Evolutionary conservation across 495 filamentous ascomycete genomes (phyloP).

Genomic region (Penicillium manginii): DNA sequence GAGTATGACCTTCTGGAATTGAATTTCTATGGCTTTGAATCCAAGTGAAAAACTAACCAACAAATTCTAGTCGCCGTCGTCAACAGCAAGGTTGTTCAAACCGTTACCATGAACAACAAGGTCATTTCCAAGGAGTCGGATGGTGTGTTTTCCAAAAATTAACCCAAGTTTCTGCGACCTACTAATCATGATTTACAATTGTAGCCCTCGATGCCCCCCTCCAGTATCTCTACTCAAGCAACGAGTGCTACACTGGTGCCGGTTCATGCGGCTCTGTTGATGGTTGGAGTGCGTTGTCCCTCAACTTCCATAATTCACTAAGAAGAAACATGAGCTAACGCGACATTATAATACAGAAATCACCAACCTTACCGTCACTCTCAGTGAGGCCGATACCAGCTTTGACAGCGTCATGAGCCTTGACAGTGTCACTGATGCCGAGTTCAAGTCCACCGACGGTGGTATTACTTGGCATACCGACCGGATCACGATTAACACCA

Average conservation of each 20-base stretch:
- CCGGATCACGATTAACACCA: conserved; percentile 12
- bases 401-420: conserved; percentile 21
- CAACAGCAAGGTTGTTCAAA: conserved; percentile 20
- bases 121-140: conserved; percentile 24
- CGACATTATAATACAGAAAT: neutral
- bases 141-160: conserved; percentile 1
- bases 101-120: conserved; percentile 21
- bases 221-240: conserved; percentile 25
- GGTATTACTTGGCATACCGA: conserved; percentile 25
- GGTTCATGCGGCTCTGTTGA: conserved; percentile 21
- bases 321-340: neutral
- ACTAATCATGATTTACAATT: neutral
- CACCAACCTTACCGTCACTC: conserved; percentile 23
- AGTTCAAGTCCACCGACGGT: conserved; percentile 19
- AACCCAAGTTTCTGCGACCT: neutral
- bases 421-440: conserved; percentile 12
- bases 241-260: conserved; percentile 29
- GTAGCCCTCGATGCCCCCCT: conserved; percentile 16
- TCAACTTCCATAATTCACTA: neutral
- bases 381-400: conserved; percentile 17
- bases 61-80: conserved; percentile 19
- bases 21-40: neutral
- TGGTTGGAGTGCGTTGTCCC: conserved; percentile 16
- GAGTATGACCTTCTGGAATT: conserved; percentile 13
- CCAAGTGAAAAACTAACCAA: neutral